Evolutionary conservation across 495 filamentous ascomycete species (phyloP), one percentile per base, ranked within the genome.

Genomic region (Aspergillus nidulans): DNA sequence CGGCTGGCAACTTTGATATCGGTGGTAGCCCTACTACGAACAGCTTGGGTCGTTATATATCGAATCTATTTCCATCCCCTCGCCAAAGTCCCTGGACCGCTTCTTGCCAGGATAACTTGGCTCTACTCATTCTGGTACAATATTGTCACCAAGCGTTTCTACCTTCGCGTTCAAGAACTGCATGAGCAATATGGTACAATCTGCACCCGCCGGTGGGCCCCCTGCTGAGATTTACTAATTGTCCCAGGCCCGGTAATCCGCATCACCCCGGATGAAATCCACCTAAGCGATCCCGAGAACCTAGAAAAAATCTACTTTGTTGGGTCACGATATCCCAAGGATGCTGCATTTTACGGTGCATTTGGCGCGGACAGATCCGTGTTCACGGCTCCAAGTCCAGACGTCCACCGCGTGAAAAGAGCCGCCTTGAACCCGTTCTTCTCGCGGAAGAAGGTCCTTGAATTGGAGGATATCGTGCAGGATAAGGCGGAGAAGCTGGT

Each of bases 391-490:
- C 52, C 58, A 1, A 52, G 54, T 18, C 60, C 61, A 20, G 62
- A 69, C 3, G 51, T 68, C 7, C 75, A 77, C 59, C 65, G 65
- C 0, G 34, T 57, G 1, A 66, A 70, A 5, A 67, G 76, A 5
- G 53, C 49, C 0, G 59, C 62, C 0, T 50, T 77, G 9, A 73
- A 70, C 57, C 68, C 69, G 0, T 77, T 77, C 56, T 77, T 77
- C 60, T 77, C 75, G 0, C 58, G 67, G 1, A 59, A 61, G n/a
- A 63, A 56, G 1, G 64, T 71, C 18, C 62, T 72, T 7, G 58
- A 61, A 1, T 59, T 71, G 26, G 69, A 74, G 52, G 28, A 63
- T 0, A 59, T 72, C 9, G 57, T 74, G 12, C 61, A 64, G 41
- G 38, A 53, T 12, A 59, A 58, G 20, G 60, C 53, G 3, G 23